Conservation (phyloP, 164 flowering plant genomes). For the Liquidambar formosana region DNA sequence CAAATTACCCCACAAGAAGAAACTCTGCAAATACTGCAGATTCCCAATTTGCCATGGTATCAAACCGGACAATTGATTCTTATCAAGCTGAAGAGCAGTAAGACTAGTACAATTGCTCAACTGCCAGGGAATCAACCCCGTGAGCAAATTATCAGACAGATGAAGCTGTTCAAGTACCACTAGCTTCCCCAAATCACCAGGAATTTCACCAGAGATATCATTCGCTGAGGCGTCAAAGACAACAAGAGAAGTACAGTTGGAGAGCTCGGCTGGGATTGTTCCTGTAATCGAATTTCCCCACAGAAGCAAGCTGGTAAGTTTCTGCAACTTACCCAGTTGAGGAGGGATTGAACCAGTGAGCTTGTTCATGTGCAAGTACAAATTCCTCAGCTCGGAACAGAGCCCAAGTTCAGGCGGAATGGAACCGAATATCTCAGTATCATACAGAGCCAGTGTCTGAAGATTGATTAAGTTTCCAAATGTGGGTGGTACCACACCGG, state of each 20-base stretch:
- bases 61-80: constrained; percentile 71
- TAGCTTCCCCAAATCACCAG: constrained; percentile 75
- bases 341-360: constrained; percentile 78
- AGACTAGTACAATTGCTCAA: constrained; percentile 82
- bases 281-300: constrained; percentile 86
- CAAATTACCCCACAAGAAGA: constrained; percentile 89
- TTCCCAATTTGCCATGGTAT: constrained; percentile 84
- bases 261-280: constrained; percentile 63
- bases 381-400: constrained; percentile 72
- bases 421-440: constrained; percentile 71
- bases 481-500: constrained; percentile 73
- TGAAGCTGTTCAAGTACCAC: constrained; percentile 78
- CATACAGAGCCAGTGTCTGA: constrained; percentile 83
- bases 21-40: constrained; percentile 72
- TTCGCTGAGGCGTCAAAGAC: constrained; percentile 84
- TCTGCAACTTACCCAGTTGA: constrained; percentile 71
- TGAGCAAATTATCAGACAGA: constrained; percentile 72
- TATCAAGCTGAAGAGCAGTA: constrained; percentile 83
- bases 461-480: constrained; percentile 73
- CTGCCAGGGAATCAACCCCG: constrained; percentile 73
- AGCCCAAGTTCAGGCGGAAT: constrained; percentile 77
- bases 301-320: constrained; percentile 82
- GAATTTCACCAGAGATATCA: constrained; percentile 75
- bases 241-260: constrained; percentile 82
- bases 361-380: constrained; percentile 89